A percentile compares a stretch with the other conserved stretches of the same genome.
These are phyloP conservation scores for Gaillardinia entomophila DNA, from an alignment of 805 yeast genomes.

Conservation along the genomic window DNA sequence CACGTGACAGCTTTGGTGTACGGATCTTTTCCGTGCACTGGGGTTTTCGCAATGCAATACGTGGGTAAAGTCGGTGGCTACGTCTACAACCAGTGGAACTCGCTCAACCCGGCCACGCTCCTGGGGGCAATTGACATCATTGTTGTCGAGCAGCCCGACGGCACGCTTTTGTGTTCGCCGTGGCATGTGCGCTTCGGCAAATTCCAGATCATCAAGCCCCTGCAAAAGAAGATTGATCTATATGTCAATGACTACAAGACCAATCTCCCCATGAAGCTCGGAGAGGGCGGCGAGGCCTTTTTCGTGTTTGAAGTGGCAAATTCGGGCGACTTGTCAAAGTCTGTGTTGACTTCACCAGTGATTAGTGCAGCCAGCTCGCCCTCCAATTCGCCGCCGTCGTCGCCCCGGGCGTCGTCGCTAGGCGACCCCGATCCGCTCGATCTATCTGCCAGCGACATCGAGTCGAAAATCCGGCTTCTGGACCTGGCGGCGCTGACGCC, in stretches of 20 bases:
- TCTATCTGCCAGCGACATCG: conserved; percentile 25
- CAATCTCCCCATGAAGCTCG: conserved; percentile 89
- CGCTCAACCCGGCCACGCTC: conserved; percentile 91
- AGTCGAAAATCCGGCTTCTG: conserved; percentile 20
- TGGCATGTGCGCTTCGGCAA: conserved; percentile 96
- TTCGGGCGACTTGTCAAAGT: conserved; percentile 57
- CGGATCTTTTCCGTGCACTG: too few relatives aligned
- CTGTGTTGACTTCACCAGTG: conserved; percentile 83
- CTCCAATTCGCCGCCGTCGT: conserved; percentile 23
- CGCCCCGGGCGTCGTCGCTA: conserved; percentile 8
- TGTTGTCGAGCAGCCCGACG: conserved; percentile 85
- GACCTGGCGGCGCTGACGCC: conserved; percentile 11
- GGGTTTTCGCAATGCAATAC: conserved; percentile 73
- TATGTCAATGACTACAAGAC: conserved; percentile 78
- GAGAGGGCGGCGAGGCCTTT: conserved; percentile 97
- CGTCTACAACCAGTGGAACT: conserved; percentile 95
- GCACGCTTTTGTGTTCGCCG: conserved; percentile 82
- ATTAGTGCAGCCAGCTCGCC: conserved; percentile 66
- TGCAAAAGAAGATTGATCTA: conserved; percentile 90
- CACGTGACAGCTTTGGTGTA: too few relatives aligned
- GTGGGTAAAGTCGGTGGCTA: conserved; percentile 93
- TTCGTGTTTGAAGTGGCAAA: conserved; percentile 86
- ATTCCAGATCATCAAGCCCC: conserved; percentile 86
- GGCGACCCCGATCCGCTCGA: conserved; percentile 31
- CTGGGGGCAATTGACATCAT: conserved; percentile 97